Evolutionary conservation across 1,284 basidiomycete genomes (phyloP), one percentile per base, ranked within the genome.

Genomic region (Tylopilus sp.): DNA sequence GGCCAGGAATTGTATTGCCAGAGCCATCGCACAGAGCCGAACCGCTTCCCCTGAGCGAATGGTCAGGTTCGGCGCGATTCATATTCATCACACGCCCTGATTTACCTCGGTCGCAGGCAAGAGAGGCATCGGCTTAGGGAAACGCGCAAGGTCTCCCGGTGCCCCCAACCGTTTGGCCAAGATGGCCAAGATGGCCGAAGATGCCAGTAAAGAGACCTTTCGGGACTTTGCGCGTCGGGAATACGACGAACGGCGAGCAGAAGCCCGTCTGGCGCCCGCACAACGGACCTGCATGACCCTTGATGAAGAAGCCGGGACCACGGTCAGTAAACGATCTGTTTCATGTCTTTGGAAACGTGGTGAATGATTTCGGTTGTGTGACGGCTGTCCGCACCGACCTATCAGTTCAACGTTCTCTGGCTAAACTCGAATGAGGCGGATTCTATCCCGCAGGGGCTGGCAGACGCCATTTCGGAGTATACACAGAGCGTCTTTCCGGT

Each of bases 361-460:
- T 39, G 38, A 11, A 42, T 28, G 29, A 25, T 58, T 3, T 18
- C 10, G 16, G 15, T 34, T 34, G 7, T 29, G 28, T 9, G 18
- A 16, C 18, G 46, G 42, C 41, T 18, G 26, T 52, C 34, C 3
- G 23, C 12, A 26, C 31, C 33, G 37, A 44, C 18, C 21, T 37
- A 36, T 25, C 57, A 90, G 89, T 89, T 89, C 68, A 90, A 90
- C 61, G 77, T 86, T 25, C 70, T 90, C 26, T 88, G 84, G 79
- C 72, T 92, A 41, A 78, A 89, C 60, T 82, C 86, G 2, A 71
- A 74, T 47, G 76, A 82, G 57, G 67, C 71, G 7, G 77, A 82
- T 29, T 73, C 84, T 16, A 82, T 91, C 59, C 88, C 89, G 18
- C 63, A 73, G 16, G 81, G 78, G 11, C 67, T 92, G 34, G 63